A percentile compares a stretch with the other conserved stretches of the same genome.
Conservation (phyloP, 192 early-diverging fungal species). For the Dissophora ornata region DNA sequence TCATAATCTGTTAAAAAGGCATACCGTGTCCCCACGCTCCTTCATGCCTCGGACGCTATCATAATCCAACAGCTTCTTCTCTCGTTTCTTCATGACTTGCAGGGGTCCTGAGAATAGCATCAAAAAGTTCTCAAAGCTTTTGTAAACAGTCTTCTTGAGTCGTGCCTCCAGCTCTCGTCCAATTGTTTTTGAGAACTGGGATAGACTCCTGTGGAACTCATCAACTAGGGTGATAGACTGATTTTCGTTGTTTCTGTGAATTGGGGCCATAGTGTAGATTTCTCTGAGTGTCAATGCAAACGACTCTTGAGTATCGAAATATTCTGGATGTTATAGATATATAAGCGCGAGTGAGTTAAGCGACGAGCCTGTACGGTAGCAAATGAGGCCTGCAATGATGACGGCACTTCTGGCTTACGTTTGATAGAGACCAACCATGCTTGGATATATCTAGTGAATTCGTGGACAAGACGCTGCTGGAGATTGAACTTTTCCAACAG, state of each 20-base stretch:
- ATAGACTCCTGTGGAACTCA: conserved; percentile 49
- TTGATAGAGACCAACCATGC: conserved; percentile 62
- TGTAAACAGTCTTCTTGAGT: conserved; percentile 56
- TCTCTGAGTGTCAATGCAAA: conserved; percentile 68
- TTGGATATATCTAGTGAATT: conserved; percentile 61
- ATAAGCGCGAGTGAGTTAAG: neutral
- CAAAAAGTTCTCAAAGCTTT: conserved; percentile 61
- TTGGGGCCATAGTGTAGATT: conserved; percentile 60
- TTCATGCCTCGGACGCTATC: conserved; percentile 71
- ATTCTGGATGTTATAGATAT: conserved; percentile 39
- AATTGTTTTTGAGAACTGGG: conserved; percentile 48
- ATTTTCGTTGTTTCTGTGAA: conserved; percentile 40
- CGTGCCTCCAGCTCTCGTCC: conserved; percentile 56
- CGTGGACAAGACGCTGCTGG: conserved; percentile 62
- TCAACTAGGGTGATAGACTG: conserved; percentile 25
- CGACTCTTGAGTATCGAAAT: conserved; percentile 64
- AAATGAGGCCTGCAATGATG: neutral
- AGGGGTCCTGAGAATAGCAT: conserved; percentile 70
- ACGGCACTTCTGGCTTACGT: conserved; percentile 14
- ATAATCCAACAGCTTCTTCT: conserved; percentile 78
- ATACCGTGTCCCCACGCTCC: conserved; percentile 67
- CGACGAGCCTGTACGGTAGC: neutral
- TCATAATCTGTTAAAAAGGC: neutral
- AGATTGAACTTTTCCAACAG: conserved; percentile 65
- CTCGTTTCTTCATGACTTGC: conserved; percentile 79